Evolutionary conservation across 495 filamentous ascomycete genomes (phyloP).

Genomic region (Penicillium nucicola): DNA sequence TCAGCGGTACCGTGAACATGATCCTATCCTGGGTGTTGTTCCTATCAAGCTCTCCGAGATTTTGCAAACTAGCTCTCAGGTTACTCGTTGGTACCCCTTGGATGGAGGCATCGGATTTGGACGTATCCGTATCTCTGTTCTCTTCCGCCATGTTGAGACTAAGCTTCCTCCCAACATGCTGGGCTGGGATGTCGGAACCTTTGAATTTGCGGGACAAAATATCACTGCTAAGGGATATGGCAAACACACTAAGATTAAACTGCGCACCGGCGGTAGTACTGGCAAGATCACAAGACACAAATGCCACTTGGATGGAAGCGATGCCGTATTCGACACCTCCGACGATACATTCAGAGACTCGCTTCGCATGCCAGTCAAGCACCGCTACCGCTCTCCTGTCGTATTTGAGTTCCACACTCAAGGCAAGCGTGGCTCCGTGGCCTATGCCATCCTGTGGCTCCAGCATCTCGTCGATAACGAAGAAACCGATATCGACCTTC

Average conservation of each 20-base stretch:
- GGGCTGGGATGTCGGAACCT: constrained; percentile 91
- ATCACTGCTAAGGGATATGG: constrained; percentile 59
- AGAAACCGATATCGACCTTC: constrained; percentile 70
- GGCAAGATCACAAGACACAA: constrained; percentile 60
- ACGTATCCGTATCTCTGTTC: constrained; percentile 80
- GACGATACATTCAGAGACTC: constrained; percentile 51
- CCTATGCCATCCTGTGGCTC: constrained; percentile 81
- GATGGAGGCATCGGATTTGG: constrained; percentile 77
- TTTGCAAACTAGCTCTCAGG: constrained; percentile 79
- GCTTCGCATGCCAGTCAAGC: constrained; percentile 80
- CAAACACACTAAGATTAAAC: constrained; percentile 60
- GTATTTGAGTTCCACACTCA: constrained; percentile 79
- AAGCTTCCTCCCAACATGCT: constrained; percentile 76
- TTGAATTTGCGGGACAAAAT: constrained; percentile 72
- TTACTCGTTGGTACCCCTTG: constrained; percentile 65
- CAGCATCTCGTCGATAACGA: constrained; percentile 80
- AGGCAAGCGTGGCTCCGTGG: constrained; percentile 64
- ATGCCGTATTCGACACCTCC: constrained; percentile 65
- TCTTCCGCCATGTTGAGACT: constrained; percentile 84
- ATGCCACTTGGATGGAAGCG: constrained; percentile 58
- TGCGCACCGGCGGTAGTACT: constrained; percentile 81
- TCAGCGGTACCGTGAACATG: constrained; percentile 83
- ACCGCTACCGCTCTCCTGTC: constrained; percentile 81
- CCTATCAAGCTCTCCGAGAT: constrained; percentile 84
- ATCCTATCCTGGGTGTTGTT: constrained; percentile 89